Conservation (phyloP, 2,329 filamentous ascomycete species). For the Lasiodiplodia sp. region DNA sequence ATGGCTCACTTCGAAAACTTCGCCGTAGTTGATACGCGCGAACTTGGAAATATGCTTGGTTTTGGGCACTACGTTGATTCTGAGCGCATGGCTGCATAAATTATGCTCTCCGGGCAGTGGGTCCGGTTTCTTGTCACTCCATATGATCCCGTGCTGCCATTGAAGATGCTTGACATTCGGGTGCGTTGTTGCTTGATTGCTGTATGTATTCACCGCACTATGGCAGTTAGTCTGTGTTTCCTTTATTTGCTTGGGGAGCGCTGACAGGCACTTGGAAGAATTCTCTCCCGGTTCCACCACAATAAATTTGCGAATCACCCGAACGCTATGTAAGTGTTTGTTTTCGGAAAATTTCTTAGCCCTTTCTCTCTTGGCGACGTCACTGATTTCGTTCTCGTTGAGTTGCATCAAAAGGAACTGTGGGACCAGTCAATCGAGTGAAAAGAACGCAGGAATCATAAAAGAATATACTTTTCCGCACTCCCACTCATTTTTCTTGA, state of each 20-base stretch:
- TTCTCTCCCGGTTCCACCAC: background rate
- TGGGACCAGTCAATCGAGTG: background rate
- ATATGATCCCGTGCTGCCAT: background rate
- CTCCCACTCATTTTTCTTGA: background rate
- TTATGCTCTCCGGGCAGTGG: background rate
- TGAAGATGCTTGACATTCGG: background rate
- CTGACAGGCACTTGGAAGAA: background rate
- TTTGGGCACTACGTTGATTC: background rate
- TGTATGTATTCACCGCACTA: background rate
- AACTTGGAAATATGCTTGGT: background rate
- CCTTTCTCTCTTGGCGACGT: background rate
- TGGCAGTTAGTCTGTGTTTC: background rate
- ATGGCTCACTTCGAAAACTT: background rate
- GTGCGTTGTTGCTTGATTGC: background rate
- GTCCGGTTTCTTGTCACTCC: background rate
- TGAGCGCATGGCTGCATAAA: background rate
- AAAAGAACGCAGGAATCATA: accelerated
- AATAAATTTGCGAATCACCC: background rate
- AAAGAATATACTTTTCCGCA: background rate
- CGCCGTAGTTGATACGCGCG: background rate
- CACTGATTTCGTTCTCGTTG: background rate
- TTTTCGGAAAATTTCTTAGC: background rate
- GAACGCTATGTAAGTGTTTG: background rate
- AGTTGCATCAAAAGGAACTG: background rate
- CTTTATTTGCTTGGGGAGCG: too few relatives aligned